These are phyloP conservation scores for Medicago truncatula DNA, from an alignment of 306 rosid genomes.

Conservation along the genomic window DNA sequence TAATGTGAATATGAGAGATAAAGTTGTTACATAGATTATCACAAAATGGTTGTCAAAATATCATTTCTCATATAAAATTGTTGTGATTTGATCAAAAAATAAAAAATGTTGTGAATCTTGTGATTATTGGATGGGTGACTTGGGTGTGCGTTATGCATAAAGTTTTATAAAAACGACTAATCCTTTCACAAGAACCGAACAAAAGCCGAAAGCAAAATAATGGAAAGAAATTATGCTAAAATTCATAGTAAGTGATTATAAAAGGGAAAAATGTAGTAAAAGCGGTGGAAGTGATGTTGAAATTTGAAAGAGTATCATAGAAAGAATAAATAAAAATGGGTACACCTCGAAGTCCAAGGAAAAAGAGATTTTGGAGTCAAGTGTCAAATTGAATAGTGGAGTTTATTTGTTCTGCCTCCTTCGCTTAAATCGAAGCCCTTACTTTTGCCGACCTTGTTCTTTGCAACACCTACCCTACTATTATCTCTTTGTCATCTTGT, in stretches of 20 bases:
- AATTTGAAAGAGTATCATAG: conserved; percentile 9
- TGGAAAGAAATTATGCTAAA: not conserved
- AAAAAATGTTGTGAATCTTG: not conserved
- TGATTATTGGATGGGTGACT: not conserved
- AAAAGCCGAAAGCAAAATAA: not conserved
- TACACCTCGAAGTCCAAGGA: conserved; percentile 36
- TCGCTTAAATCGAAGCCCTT: conserved; percentile 54
- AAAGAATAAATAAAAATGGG: conserved; percentile 38
- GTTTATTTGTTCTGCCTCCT: conserved; percentile 1
- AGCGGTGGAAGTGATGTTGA: not conserved
- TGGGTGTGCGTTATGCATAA: not conserved
- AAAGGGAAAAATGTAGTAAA: not conserved
- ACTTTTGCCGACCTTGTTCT: conserved; percentile 56
- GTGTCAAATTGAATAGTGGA: not conserved
- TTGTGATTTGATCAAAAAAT: too few species aligned
- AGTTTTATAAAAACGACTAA: not conserved
- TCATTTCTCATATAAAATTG: too few species aligned
- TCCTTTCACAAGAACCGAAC: not conserved
- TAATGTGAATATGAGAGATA: too few species aligned
- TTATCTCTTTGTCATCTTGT: not conserved
- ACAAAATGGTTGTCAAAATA: too few species aligned
- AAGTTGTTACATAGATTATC: too few species aligned
- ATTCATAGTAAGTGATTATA: not conserved
- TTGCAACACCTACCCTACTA: conserved; percentile 27
- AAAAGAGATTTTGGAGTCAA: conserved; percentile 39